These are phyloP conservation scores for Cladosporium oxysporum DNA, from an alignment of 2,329 filamentous ascomycete genomes.

Conservation along the genomic window DNA sequence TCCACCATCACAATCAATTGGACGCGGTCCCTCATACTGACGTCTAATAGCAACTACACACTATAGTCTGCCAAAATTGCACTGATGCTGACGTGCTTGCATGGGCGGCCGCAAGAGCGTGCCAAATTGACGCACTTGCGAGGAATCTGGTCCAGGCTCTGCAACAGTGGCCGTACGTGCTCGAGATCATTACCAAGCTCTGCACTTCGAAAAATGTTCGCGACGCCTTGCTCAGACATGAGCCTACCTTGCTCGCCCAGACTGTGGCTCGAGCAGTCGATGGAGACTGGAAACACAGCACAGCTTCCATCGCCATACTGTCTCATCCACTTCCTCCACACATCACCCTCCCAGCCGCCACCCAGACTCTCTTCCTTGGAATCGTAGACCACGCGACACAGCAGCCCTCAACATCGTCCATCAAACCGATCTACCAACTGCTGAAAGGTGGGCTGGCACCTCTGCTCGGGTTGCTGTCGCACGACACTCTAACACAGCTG, in stretches of 20 bases:
- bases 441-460: conserved; percentile 35
- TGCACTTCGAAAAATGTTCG: conserved; percentile 35
- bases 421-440: conserved; percentile 37
- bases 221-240: conserved; percentile 35
- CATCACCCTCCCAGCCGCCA: conserved; percentile 35
- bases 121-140: conserved; percentile 50
- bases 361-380: conserved; percentile 36
- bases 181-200: conserved; percentile 53
- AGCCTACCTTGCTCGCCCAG: conserved; percentile 35
- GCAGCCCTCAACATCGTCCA: conserved; percentile 29
- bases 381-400: conserved; percentile 34
- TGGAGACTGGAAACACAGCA: conserved; percentile 27
- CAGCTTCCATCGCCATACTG: conserved; percentile 33
- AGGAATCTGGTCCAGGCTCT: conserved; percentile 52
- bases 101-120: conserved; percentile 53
- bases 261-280: conserved; percentile 33
- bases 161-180: conserved; percentile 52
- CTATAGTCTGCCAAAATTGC: conserved; percentile 36
- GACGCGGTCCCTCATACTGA: neutral
- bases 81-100: conserved; percentile 41
- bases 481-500: conserved; percentile 31
- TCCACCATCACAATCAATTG: neutral
- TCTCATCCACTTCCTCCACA: conserved; percentile 33
- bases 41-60: conserved; percentile 38
- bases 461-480: conserved; percentile 34